phyloP scores from a whole-genome alignment of 1,284 basidiomycete genomes.

The Cutaneotrichosporon sp. region DNA sequence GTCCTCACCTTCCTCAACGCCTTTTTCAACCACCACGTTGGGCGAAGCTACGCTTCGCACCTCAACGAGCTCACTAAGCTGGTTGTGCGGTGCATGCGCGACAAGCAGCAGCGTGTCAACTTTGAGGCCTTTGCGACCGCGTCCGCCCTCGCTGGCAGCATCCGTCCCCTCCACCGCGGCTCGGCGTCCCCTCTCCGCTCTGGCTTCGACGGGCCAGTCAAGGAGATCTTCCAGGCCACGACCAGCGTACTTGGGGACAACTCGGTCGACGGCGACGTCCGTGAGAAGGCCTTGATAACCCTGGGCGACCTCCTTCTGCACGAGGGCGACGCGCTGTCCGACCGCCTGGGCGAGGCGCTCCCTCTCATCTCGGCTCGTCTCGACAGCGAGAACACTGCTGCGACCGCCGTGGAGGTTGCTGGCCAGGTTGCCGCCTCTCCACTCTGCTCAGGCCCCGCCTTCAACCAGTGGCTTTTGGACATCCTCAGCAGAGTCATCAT shows the following conservation, averaged over 20 bases:
- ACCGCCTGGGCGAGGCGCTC: constrained; percentile 51
- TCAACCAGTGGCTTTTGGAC: constrained; percentile 75
- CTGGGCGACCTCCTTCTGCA: constrained; percentile 84
- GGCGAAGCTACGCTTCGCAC: constrained; percentile 64
- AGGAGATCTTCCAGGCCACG: constrained; percentile 72
- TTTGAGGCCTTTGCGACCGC: constrained; percentile 73
- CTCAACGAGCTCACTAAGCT: constrained; percentile 69
- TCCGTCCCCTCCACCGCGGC: constrained; percentile 44
- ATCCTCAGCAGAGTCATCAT: constrained; percentile 75
- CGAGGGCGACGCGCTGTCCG: constrained; percentile 66
- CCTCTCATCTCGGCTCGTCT: constrained; percentile 76
- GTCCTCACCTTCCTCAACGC: constrained; percentile 79
- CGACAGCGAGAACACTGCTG: constrained; percentile 59
- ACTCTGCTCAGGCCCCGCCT: constrained; percentile 47
- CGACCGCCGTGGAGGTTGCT: constrained; percentile 56
- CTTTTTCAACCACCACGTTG: constrained; percentile 79
- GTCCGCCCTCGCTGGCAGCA: constrained; percentile 55
- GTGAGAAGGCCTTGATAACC: constrained; percentile 75
- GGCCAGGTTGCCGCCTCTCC: constrained; percentile 55
- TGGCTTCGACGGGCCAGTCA: constrained; percentile 58
- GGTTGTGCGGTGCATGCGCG: constrained; percentile 67
- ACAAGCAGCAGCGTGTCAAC: constrained; percentile 56
- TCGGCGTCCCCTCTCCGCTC: constrained; percentile 41
- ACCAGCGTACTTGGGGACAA: constrained; percentile 69
- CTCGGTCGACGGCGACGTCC: constrained; percentile 89